These are phyloP conservation scores for Rosa lucieae DNA, from an alignment of 306 rosid species.

Conservation along the genomic window DNA sequence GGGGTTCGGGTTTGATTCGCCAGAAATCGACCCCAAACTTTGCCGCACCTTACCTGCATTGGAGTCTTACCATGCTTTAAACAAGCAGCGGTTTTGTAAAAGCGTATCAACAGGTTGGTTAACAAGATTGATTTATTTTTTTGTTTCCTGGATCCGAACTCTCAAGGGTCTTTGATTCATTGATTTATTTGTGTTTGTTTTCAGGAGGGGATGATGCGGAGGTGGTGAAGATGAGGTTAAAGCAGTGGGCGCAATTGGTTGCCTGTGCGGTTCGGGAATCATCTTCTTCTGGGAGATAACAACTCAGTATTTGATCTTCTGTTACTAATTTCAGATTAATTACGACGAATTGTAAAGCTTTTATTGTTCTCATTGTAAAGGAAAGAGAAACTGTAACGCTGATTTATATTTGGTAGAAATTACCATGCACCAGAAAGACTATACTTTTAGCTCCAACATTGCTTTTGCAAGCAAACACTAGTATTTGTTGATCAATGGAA, in stretches of 20 bases:
- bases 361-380: neutral
- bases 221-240: conserved; percentile 64
- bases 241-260: conserved; percentile 79
- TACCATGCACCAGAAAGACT: neutral
- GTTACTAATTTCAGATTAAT: neutral
- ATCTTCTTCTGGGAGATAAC: conserved; percentile 1
- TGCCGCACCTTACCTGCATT: conserved; percentile 62
- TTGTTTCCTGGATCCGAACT: neutral
- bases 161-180: neutral
- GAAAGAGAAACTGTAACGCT: neutral
- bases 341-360: neutral
- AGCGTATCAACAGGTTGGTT: conserved; percentile 23
- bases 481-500: too few species aligned
- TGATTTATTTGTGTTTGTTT: neutral
- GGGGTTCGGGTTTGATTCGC: conserved; percentile 69
- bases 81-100: conserved; percentile 48
- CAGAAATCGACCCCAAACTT: conserved; percentile 49
- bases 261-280: conserved; percentile 59
- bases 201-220: conserved; percentile 47
- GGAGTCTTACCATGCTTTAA: conserved; percentile 55
- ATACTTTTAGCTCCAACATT: neutral
- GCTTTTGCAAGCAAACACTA: neutral
- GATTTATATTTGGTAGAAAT: neutral
- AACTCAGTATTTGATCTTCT: neutral
- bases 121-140: neutral